Evolutionary conservation across 164 flowering plant genomes (phyloP), one percentile per base, ranked within the genome.

Genomic region (Umbellularia californica): DNA sequence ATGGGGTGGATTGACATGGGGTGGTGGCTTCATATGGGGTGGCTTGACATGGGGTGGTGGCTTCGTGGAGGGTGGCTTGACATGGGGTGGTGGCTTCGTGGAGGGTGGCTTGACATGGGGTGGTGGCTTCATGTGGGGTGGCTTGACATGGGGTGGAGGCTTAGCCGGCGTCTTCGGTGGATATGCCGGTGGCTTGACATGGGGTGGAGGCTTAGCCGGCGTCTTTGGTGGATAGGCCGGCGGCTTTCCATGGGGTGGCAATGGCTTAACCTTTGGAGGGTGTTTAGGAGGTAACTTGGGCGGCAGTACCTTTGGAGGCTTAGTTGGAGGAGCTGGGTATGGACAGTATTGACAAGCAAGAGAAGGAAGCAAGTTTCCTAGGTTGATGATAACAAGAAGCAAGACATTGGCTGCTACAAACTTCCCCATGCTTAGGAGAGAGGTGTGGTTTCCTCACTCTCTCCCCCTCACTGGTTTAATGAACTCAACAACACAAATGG

Each of bases 231-330:
- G 74, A 30, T 30, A 30, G 35, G 35, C 35, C 5, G 69, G 69
- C 3, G 67, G 67, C 67, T 19, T 28, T 13, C 30, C 67, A 20
- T n/a, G 24, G 19, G 28, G 69, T 67, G 69, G 69, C 35, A 47
- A 22, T 14, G 84, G 83, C 30, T 63, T 73, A 0, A 63, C 69
- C 7, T 58, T 58, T 2, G 82, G 82, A 41, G 84, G 78, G 71
- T 50, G 78, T 50, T 65, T 77, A 7, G 77, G 79, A 9, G 80
- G 82, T 2, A 70, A 47, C 22, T 69, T 69, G 47, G 80, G 80
- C 19, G 77, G 70, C 14, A 47, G 15, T 41, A 41, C 47, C 14
- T 19, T 65, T 9, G 77, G 82, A 51, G 83, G 77, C 35, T 78
- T 73, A 19, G 69, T 30, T 5, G 69, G 69, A 27, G 69, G 69